phyloP scores from a whole-genome alignment of 1,284 basidiomycete species.

The Mycosarcoma maydis region DNA sequence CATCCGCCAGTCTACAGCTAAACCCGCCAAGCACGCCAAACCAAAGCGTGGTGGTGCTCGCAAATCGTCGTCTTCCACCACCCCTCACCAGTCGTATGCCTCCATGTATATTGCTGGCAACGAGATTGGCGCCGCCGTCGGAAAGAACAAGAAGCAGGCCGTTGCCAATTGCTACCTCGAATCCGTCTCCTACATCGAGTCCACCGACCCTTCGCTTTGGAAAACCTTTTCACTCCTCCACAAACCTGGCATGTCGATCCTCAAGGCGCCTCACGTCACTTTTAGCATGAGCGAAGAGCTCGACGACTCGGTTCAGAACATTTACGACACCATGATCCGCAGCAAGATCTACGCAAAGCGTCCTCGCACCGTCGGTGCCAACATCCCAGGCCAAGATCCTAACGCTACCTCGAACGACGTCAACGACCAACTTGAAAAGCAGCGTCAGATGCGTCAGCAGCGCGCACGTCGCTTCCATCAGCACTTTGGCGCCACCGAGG shows the following conservation, averaged over 20 bases:
- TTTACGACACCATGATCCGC: constrained; percentile 73
- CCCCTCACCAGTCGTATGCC: constrained; percentile 77
- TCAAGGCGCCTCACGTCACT: constrained; percentile 77
- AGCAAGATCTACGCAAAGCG: constrained; percentile 62
- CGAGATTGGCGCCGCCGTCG: constrained; percentile 81
- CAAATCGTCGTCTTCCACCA: constrained; percentile 8
- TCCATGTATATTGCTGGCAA: constrained; percentile 82
- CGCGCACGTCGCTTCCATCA: constrained; percentile 36
- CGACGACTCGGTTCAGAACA: constrained; percentile 79
- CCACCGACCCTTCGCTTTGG: constrained; percentile 84
- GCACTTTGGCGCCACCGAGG: constrained; percentile 53
- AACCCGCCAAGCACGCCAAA: constrained; percentile 28
- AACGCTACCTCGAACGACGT: constrained; percentile 58
- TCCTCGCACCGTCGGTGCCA: constrained; percentile 48
- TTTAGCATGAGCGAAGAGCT: constrained; percentile 78
- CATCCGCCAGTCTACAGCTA: constrained; percentile 67
- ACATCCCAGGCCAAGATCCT: constrained; percentile 37
- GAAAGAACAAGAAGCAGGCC: constrained; percentile 79
- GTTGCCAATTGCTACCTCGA: constrained; percentile 83
- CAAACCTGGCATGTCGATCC: constrained; percentile 67
- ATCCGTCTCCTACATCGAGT: constrained; percentile 84
- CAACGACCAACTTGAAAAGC: constrained; percentile 49
- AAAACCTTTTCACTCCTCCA: constrained; percentile 72
- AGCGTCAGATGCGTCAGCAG: constrained; percentile 33
- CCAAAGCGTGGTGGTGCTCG: constrained; percentile 22